Base-by-base conservation (phyloP, 148 eudicot genomes). In the Hydrangea macrophylla region DNA sequence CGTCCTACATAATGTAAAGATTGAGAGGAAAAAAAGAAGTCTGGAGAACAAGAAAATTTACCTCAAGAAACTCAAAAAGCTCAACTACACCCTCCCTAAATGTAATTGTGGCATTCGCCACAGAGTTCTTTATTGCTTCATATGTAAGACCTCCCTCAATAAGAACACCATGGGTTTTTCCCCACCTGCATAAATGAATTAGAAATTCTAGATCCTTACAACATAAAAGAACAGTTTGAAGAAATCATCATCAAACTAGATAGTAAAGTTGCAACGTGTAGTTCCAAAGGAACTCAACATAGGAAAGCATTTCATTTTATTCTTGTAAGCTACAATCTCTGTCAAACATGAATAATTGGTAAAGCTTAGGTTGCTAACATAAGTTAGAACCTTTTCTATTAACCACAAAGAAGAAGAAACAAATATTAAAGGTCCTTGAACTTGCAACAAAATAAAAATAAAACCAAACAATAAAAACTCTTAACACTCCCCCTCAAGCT, bases 81-180 rank as follows among this genome's bases (percentile, higher is more conserved):
- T 89, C 88, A 68, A 71, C 62, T 17, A 92, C 92, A 53, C 97
- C 97, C 26, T 92, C 97, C 69, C 97, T 81, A 74, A 92, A 92
- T 70, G 83, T 85, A 68, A 92, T 89, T 60, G 79, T 79, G 58
- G 96, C 73, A 68, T 81, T 81, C 57, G 86, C 83, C 73, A 92
- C 97, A 20, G 96, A 92, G 40, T 68, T 82, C 76, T 72, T 82
- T 63, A 92, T 87, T 55, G 89, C 96, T 74, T 77, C 86, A 75
- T 73, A 87, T 32, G 87, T 85, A 58, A 92, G 92, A 56, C 97
- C 97, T 69, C 97, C 97, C 78, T 92, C 97, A 74, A 92, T 76
- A 71, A 92, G 90, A 82, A 92, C 90, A 72, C 67, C 86, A 76
- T 92, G 97, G 8, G 92, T 89, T 80, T 92, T 89, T 63, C 64